A percentile compares a stretch with the other conserved stretches of the same genome.
These are phyloP conservation scores for Ophiostoma triangulosporum DNA, from an alignment of 2,329 filamentous ascomycete species.

Conservation along the genomic window DNA sequence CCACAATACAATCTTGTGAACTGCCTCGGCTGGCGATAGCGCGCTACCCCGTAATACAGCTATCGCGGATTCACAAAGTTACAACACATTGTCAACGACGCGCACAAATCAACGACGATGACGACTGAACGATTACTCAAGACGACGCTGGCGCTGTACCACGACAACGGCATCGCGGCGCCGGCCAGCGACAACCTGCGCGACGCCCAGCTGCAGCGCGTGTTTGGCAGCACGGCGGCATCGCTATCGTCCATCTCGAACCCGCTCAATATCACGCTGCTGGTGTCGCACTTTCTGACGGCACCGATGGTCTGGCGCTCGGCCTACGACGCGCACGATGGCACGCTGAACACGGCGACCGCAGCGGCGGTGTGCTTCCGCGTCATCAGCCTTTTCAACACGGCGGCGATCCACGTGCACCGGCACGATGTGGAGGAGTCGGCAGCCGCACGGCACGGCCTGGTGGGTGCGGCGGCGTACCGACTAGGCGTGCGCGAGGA, in stretches of 20 bases:
- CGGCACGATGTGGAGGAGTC: slow-evolving; percentile 32
- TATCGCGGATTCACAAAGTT: not conserved
- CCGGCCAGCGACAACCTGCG: slow-evolving; percentile 15
- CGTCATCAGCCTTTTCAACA: slow-evolving; percentile 59
- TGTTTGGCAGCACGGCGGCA: slow-evolving; percentile 52
- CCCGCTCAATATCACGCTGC: slow-evolving; percentile 58
- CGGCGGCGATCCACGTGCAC: slow-evolving; percentile 43
- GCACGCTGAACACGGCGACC: too few relatives aligned
- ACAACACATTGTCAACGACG: too few relatives aligned
- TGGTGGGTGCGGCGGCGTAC: slow-evolving; percentile 4
- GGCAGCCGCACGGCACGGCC: slow-evolving; percentile 18
- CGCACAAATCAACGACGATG: slow-evolving; percentile 30
- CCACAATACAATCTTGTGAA: too few relatives aligned
- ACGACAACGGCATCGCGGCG: slow-evolving; percentile 29
- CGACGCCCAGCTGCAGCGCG: slow-evolving; percentile 30
- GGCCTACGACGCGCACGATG: not conserved
- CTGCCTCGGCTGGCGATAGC: slow-evolving; percentile 2
- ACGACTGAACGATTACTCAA: slow-evolving; percentile 53
- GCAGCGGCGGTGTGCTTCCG: slow-evolving; percentile 34
- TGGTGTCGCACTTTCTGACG: slow-evolving; percentile 58
- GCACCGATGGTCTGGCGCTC: slow-evolving; percentile 57
- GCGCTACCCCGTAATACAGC: too few relatives aligned
- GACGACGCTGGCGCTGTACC: slow-evolving; percentile 48
- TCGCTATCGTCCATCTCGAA: slow-evolving; percentile 59
- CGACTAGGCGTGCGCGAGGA: not conserved